These are phyloP conservation scores for Geranium rotundifolium DNA, from an alignment of 345 rosid genomes.

Conservation along the genomic window DNA sequence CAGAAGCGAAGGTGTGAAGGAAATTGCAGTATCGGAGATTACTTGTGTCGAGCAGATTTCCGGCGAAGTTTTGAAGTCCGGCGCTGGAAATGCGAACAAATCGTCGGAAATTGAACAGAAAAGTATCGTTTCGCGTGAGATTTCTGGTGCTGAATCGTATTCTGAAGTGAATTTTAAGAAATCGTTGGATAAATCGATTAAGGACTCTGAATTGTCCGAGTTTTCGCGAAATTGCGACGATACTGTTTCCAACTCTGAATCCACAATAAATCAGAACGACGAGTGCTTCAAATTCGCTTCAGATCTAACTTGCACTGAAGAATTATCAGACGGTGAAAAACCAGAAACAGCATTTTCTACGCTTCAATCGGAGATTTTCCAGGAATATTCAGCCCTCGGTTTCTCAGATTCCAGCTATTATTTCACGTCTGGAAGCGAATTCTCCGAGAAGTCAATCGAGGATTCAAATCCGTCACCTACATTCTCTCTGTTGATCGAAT, in stretches of 20 bases:
- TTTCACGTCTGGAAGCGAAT: constrained; percentile 54
- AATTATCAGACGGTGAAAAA: constrained; percentile 37
- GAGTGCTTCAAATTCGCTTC: constrained; percentile 27
- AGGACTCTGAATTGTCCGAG: constrained; percentile 16
- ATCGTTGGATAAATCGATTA: neutral
- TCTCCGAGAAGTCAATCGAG: constrained; percentile 46
- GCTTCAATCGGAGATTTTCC: constrained; percentile 34
- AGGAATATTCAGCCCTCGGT: constrained; percentile 41
- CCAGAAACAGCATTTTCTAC: constrained; percentile 18
- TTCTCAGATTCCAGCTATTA: constrained; percentile 56
- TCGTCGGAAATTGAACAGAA: constrained; percentile 14
- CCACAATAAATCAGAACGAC: constrained; percentile 33
- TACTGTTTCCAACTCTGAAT: constrained; percentile 15
- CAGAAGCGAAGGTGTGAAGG: neutral
- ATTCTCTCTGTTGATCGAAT: constrained; percentile 45
- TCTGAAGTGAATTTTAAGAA: constrained; percentile 13
- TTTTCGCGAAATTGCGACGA: constrained; percentile 26
- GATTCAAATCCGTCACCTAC: constrained; percentile 49
- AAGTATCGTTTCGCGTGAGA: constrained; percentile 32
- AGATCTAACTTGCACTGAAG: constrained; percentile 68
- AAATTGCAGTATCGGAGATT: constrained; percentile 24
- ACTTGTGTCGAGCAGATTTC: constrained; percentile 31
- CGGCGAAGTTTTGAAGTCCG: constrained; percentile 6
- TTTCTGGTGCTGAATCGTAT: constrained; percentile 36
- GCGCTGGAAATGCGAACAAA: constrained; percentile 4